Evolutionary conservation across 2,329 filamentous ascomycete species (phyloP), one percentile per base, ranked within the genome.

Genomic region (Alternaria solani): DNA sequence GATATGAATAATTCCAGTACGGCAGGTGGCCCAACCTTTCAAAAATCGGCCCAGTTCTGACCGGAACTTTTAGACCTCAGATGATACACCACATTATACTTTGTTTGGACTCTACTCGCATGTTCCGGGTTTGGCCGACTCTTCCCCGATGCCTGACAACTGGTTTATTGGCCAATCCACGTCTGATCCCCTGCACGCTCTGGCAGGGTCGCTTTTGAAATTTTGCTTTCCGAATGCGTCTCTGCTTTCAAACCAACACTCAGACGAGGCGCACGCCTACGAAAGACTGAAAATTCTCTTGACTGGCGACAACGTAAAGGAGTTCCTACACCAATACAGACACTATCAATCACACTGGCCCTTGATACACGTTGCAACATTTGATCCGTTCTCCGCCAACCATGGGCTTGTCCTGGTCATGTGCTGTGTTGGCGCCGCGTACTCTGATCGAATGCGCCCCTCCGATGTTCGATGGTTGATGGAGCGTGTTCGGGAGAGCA

Each of bases 331-430:
- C 69, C 85, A 88, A 71, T 92, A 91, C 81, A 87, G 85, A 61
- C 88, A 91, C 76, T 92, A 89, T 76, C 88, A 92, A 75, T 85
- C 87, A 62, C 90, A 93, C 76, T 91, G 91, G 81, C 88, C 90
- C 20, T 84, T 91, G 66, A 84, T 93, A 53, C 90, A 93, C 72
- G 84, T 90, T 75, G 86, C 89, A 36, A 91, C 89, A 8, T 91
- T 93, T 78, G 85, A 88, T 71, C 85, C 91, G 54, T 82, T 85
- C 62, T 84, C 88, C 63, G 86, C 88, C 47, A 88, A 89, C 74
- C 87, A 88, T 61, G 88, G 89, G 65, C 83, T 93, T 62, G 80
- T 91, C 51, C 83, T 91, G 61, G 84, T 85, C 62, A 90, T 93
- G 83, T 88, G 90, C 70, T 91, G 88, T 74, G 84, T 91, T 68